These are phyloP conservation scores for Populus alba DNA, from an alignment of 345 rosid species.

Conservation along the genomic window DNA sequence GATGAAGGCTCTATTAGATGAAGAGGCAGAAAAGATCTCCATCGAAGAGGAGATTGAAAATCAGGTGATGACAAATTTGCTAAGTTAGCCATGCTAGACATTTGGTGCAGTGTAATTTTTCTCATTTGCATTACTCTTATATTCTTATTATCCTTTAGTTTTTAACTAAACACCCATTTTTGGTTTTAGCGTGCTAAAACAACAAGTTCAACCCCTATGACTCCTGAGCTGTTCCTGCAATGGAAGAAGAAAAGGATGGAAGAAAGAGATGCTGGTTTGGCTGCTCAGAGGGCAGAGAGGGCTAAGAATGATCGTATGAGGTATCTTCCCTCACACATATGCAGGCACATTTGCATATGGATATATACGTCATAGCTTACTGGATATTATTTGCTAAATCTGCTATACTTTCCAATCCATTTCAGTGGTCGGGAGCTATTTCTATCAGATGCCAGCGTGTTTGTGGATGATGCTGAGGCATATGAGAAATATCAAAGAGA, in stretches of 20 bases:
- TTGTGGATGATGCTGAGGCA: slow-evolving; percentile 96
- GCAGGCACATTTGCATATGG: background rate
- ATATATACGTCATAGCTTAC: background rate
- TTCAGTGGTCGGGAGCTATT: slow-evolving; percentile 96
- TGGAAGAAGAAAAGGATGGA: slow-evolving; percentile 86
- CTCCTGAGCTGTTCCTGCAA: slow-evolving; percentile 76
- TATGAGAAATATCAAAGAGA: slow-evolving; percentile 79
- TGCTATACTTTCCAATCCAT: slow-evolving; percentile 17
- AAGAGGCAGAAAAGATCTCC: slow-evolving; percentile 69
- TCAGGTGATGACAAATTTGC: slow-evolving; percentile 46
- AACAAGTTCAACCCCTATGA: slow-evolving; percentile 72
- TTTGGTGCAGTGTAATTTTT: background rate
- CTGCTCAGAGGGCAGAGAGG: slow-evolving; percentile 80
- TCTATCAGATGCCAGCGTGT: slow-evolving; percentile 79
- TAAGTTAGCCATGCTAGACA: slow-evolving; percentile 3
- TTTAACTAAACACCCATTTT: slow-evolving; percentile 7
- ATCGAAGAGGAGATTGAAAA: slow-evolving; percentile 92
- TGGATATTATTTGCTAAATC: slow-evolving; percentile 9
- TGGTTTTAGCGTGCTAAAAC: slow-evolving; percentile 64
- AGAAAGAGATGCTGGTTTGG: slow-evolving; percentile 81
- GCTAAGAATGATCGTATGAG: slow-evolving; percentile 99
- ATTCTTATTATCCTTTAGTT: background rate
- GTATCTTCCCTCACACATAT: slow-evolving; percentile 25
- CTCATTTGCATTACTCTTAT: background rate
- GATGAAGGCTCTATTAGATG: slow-evolving; percentile 94